Conservation (phyloP, 164 flowering plant genomes). For the Sedum album region DNA sequence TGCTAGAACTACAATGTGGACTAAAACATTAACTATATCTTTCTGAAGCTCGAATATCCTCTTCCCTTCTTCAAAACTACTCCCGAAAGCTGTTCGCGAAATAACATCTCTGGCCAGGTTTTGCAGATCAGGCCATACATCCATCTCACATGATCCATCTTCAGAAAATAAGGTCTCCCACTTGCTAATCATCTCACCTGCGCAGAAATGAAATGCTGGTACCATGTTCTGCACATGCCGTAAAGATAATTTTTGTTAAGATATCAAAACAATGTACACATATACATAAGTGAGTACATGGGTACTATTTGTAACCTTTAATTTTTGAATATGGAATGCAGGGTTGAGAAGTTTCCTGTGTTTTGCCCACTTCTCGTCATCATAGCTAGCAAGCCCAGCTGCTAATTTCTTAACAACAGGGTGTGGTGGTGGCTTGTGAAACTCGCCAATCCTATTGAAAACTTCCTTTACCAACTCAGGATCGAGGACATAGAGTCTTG, state of each 20-base stretch:
- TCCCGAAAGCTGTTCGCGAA: constrained; percentile 27
- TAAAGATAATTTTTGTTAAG: background rate
- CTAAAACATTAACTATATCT: constrained; percentile 11
- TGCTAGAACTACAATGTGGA: background rate
- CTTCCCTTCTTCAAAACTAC: constrained; percentile 26
- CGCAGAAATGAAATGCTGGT: constrained; percentile 6
- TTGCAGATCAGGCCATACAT: constrained; percentile 22
- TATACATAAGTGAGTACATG: background rate
- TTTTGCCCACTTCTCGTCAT: constrained; percentile 20
- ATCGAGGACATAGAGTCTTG: constrained; percentile 28
- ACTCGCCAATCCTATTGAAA: constrained; percentile 11
- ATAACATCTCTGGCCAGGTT: constrained; percentile 22
- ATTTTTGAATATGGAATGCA: constrained; percentile 35
- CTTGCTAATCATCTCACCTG: constrained; percentile 1
- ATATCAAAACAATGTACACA: background rate
- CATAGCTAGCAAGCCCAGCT: constrained; percentile 22
- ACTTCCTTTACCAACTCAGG: constrained; percentile 29
- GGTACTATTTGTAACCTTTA: constrained; percentile 20
- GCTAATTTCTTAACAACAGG: constrained; percentile 19
- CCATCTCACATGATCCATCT: constrained; percentile 18
- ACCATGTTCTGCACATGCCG: constrained; percentile 1
- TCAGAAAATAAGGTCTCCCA: constrained; percentile 5
- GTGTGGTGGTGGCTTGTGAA: constrained; percentile 11
- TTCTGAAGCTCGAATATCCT: constrained; percentile 20
- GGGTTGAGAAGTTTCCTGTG: background rate